These are phyloP conservation scores for Rhodotorula sphaerocarpa DNA, from an alignment of 768 basidiomycete genomes.

Conservation along the genomic window DNA sequence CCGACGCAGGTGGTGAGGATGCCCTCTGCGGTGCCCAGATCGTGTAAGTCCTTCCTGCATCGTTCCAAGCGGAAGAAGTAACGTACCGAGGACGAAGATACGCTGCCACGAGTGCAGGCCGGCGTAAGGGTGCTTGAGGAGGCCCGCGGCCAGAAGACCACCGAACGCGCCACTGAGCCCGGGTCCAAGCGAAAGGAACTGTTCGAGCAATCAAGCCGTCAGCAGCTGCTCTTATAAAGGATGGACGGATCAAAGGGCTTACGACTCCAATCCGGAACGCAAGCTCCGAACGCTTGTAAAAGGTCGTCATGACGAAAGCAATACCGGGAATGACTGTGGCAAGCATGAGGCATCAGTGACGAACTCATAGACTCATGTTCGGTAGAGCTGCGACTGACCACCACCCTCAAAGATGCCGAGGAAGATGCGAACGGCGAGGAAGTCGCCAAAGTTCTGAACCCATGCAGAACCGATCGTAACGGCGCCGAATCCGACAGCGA, in stretches of 20 bases:
- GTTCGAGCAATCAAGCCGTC: too few relatives aligned
- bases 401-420: constrained; percentile 32
- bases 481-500: constrained; percentile 15
- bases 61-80: too few relatives aligned
- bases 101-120: constrained; percentile 25
- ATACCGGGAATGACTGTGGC: constrained; percentile 28
- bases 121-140: constrained; percentile 10
- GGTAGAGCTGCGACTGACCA: background rate
- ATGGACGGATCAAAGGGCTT: background rate
- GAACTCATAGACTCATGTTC: too few relatives aligned
- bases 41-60: too few relatives aligned
- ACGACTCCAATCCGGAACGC: constrained; percentile 28
- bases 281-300: constrained; percentile 13
- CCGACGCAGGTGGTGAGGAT: constrained; percentile 43
- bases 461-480: constrained; percentile 23
- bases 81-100: too few relatives aligned
- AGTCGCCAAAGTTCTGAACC: constrained; percentile 17
- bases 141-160: constrained; percentile 23
- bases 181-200: constrained; percentile 26
- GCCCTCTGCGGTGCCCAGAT: too few relatives aligned
- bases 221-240: too few relatives aligned
- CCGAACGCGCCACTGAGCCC: constrained; percentile 24
- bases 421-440: constrained; percentile 21
- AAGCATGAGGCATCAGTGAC: background rate
- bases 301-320: constrained; percentile 18